Evolutionary conservation across 805 yeast genomes (phyloP).

Genomic region (Candida stauntonica): DNA sequence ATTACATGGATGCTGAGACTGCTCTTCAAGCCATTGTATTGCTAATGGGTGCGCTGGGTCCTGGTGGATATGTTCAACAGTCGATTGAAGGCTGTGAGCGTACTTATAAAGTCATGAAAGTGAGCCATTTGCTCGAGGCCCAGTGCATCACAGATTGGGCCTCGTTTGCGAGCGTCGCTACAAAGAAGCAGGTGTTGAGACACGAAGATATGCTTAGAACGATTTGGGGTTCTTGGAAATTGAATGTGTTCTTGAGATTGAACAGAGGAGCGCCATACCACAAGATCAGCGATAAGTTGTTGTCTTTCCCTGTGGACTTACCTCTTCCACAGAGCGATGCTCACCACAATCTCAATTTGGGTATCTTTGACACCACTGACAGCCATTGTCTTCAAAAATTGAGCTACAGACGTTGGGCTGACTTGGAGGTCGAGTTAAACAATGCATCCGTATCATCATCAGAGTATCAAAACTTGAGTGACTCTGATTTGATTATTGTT

Average conservation of each 20-base stretch:
- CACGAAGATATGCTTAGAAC: slow-evolving; percentile 33
- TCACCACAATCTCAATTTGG: slow-evolving; percentile 19
- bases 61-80: slow-evolving; percentile 27
- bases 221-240: slow-evolving; percentile 37
- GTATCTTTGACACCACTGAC: slow-evolving; percentile 18
- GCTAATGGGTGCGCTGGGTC: slow-evolving; percentile 28
- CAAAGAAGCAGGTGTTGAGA: slow-evolving; percentile 31
- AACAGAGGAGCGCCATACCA: slow-evolving; percentile 35
- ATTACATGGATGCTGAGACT: slow-evolving; percentile 25
- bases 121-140: slow-evolving; percentile 13
- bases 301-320: slow-evolving; percentile 30
- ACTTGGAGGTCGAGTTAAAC: slow-evolving; percentile 15
- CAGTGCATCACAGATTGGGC: slow-evolving; percentile 24
- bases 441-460: slow-evolving; percentile 8
- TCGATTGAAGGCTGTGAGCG: slow-evolving; percentile 28
- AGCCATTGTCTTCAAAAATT: slow-evolving; percentile 10
- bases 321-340: slow-evolving; percentile 32
- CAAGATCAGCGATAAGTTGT: slow-evolving; percentile 13
- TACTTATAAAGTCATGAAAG: slow-evolving; percentile 18
- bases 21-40: slow-evolving; percentile 29
- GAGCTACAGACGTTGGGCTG: slow-evolving; percentile 18
- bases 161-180: slow-evolving; percentile 24
- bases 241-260: slow-evolving; percentile 31
- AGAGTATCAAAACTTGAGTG: slow-evolving; percentile 15
- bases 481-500: slow-evolving; percentile 29